phyloP scores from a whole-genome alignment of 192 early-diverging fungal species.

The Coemansia sp. region DNA sequence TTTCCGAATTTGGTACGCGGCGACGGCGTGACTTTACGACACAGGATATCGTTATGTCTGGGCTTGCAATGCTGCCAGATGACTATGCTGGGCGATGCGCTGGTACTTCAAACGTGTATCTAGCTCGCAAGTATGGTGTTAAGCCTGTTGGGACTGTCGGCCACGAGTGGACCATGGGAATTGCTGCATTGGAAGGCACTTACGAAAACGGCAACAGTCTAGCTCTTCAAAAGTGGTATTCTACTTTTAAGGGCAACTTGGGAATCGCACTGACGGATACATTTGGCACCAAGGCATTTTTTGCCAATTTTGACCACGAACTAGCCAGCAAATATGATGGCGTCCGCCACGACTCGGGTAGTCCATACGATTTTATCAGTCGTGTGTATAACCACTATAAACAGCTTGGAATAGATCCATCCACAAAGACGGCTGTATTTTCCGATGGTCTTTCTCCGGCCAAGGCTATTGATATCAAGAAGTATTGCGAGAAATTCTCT shows the following conservation, averaged over 20 bases:
- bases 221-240: constrained; percentile 61
- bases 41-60: constrained; percentile 62
- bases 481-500: constrained; percentile 41
- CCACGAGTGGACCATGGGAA: constrained; percentile 78
- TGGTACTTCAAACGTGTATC: constrained; percentile 72
- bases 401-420: constrained; percentile 57
- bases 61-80: constrained; percentile 22
- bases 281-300: constrained; percentile 64
- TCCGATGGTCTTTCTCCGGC: constrained; percentile 65
- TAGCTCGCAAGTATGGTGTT: constrained; percentile 58
- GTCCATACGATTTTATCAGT: constrained; percentile 61
- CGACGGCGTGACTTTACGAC: constrained; percentile 66
- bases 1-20: constrained; percentile 80
- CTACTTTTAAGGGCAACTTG: constrained; percentile 57
- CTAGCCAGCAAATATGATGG: constrained; percentile 57
- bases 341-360: constrained; percentile 76
- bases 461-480: constrained; percentile 54
- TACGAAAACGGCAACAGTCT: constrained; percentile 59
- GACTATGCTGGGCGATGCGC: constrained; percentile 51
- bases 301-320: constrained; percentile 58
- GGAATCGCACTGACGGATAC: constrained; percentile 75
- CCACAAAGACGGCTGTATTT: constrained; percentile 66
- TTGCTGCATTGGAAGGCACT: constrained; percentile 65
- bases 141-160: constrained; percentile 56
- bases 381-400: constrained; percentile 59